These are phyloP conservation scores for Gonium pectorale DNA, from an alignment of 139 green algal genomes.

Conservation along the genomic window DNA sequence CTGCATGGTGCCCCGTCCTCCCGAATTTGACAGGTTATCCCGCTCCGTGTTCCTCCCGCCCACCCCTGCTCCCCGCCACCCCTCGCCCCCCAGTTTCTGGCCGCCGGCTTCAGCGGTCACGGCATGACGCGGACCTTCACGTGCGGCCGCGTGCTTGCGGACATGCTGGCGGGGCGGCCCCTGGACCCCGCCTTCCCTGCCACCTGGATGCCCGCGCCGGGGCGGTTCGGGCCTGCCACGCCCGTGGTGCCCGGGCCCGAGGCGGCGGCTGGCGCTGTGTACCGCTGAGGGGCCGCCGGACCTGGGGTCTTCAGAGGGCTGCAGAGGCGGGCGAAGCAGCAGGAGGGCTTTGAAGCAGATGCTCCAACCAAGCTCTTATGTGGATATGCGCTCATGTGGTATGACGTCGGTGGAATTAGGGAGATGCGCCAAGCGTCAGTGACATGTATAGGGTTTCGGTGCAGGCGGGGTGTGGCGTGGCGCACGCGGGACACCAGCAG, in stretches of 20 bases:
- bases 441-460: no score
- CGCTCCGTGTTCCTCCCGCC: not conserved
- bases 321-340: not conserved
- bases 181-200: conserved; percentile 18
- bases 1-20: not conserved
- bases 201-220: conserved; percentile 22
- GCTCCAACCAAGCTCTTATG: no score
- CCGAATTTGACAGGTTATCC: not conserved
- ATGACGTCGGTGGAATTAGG: no score
- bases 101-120: conserved; percentile 47
- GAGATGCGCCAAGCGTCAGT: no score
- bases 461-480: no score
- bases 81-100: conserved; percentile 21
- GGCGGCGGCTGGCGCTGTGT: conserved; percentile 19
- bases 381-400: no score
- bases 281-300: not conserved
- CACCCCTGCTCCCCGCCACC: not conserved
- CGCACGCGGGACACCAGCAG: no score
- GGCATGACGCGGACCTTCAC: conserved; percentile 54
- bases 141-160: conserved; percentile 31
- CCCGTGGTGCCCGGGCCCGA: conserved; percentile 26
- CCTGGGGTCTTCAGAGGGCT: not conserved
- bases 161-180: conserved; percentile 33
- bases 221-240: conserved; percentile 3
- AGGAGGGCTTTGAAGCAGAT: no score